phyloP scores from a whole-genome alignment of 106 monocot genomes.

The Vanilla planifolia region DNA sequence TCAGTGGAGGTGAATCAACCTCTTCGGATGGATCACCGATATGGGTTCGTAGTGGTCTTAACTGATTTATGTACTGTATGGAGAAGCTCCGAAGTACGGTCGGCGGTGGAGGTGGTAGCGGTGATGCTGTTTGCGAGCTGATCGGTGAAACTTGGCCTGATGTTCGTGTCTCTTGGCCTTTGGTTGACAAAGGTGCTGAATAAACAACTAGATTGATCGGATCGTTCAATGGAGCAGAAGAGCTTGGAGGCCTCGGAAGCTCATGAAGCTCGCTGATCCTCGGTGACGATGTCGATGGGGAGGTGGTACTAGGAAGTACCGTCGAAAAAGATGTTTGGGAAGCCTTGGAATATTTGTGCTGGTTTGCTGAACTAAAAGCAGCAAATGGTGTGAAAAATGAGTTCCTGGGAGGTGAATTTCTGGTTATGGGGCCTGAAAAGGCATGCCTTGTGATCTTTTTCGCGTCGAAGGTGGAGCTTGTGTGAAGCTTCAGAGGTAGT shows the following conservation, averaged over 20 bases:
- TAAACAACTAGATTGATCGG: conserved; percentile 36
- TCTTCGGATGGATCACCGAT: conserved; percentile 8
- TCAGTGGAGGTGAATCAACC: conserved; percentile 32
- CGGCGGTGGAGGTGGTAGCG: conserved; percentile 66
- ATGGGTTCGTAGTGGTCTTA: conserved; percentile 14
- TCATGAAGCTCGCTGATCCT: conserved; percentile 77
- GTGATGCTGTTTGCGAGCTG: conserved; percentile 48
- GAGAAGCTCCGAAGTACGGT: conserved; percentile 83
- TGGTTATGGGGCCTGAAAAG: conserved; percentile 53
- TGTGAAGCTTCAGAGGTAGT: background rate
- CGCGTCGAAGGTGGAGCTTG: conserved; percentile 20
- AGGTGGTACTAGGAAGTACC: conserved; percentile 33
- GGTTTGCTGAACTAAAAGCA: too few species aligned
- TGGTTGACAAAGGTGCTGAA: conserved; percentile 75
- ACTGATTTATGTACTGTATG: conserved; percentile 66
- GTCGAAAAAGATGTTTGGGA: conserved; percentile 24
- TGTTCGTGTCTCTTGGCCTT: conserved; percentile 31
- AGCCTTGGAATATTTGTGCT: too few species aligned
- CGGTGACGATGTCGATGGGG: conserved; percentile 36
- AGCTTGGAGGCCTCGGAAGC: conserved; percentile 78
- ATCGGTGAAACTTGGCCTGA: conserved; percentile 13
- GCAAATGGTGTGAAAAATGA: conserved; percentile 16
- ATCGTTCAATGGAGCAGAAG: conserved; percentile 11
- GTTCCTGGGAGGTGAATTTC: conserved; percentile 32
- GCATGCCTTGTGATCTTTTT: conserved; percentile 60